Evolutionary conservation across 805 yeast genomes (phyloP), one percentile per base, ranked within the genome.

Genomic region (Sporopachydermia lactativora): DNA sequence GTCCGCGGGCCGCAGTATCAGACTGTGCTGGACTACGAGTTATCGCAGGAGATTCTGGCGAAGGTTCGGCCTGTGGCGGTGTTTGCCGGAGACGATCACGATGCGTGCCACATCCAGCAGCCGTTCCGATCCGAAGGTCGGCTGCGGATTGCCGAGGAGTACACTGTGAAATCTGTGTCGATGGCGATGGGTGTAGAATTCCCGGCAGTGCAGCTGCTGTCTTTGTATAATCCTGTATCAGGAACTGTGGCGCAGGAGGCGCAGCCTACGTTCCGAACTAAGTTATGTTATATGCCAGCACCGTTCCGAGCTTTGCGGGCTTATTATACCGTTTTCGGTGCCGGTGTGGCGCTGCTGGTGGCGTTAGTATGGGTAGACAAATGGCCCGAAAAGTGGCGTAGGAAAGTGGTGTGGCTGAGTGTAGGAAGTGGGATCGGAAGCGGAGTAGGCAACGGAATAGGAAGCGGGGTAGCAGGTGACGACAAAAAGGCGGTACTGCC

Each of bases 141-240:
- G 4, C 41, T 42, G 6, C 45, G 47, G 34, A 50, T 47, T 2
- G 66, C 74, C 2, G 78, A 77, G 40, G 98, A 92, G 55, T 75
- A 81, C 47, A 84, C 96, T 0, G 86, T 88, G 18, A 92, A 92
- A 57, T 75, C 94, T 3, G 75, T 81, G 40, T 80, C 96, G 11
- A 82, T 92, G 94, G 88, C 95, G 16, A 82, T 84, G 77, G 97
- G 97, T 0, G 76, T 92, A 18, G 59, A 65, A 40, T 65, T 66
- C 41, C 99, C 99, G 0, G 97, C 95, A 0, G 71, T 86, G 37
- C 96, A 92, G 54, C 57, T 92, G 39, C 58, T 92, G 4, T 75
- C 95, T 0, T 64, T 92, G 36, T 57, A 68, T 51, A 69, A 71
- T 47, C 74, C 76, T 4, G 39, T 52, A 41, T 4, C 18, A 34